Base-by-base conservation (phyloP, 2,329 filamentous ascomycete species). In the Stemphylium vesicarium region DNA sequence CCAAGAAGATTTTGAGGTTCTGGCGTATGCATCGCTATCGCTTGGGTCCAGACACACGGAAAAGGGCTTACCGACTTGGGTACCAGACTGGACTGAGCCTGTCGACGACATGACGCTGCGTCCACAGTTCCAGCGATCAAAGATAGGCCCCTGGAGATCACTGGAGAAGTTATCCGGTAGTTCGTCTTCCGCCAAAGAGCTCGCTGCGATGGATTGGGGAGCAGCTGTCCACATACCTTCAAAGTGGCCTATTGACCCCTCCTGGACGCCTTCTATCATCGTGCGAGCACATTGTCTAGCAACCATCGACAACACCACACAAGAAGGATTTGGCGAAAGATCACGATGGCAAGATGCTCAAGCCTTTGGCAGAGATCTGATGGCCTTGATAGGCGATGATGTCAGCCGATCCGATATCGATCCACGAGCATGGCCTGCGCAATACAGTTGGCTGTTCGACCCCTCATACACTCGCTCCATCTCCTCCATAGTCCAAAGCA, bases 61-160 rank as follows among this genome's bases (percentile, higher is more conserved):
- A 6, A 35, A 18, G 13, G 0, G 26, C 8, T 33, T 60, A 3
- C 57, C 57, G 4, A 57, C 57, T n/a, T 60, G 57, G 57, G 57
- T 54, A 11, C 57, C 57, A 1, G 47, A 60, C n/a, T 60, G 57
- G 57, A 44, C 31, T 10, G 49, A 50, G 11, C 47, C 38, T 2
- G 32, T 31, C 3, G 49, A 35, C n/a, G 43, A 57, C 12, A 41
- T 45, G 1, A 53, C 43, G 2, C n/a, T 60, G 5, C 50, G 39
- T 29, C 41, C 41, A 13, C 56, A 56, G 29, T 59, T 59, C 12
- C 53, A 53, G 29, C 22, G 20, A 24, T n/a, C 37, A 2, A 51
- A 50, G 15, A 47, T 57, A 8, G 56, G 56, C 4, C 56, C 56
- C 7, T 59, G 56, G 56, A 53, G 41, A 31, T 59, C 56, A 24